These are phyloP conservation scores for Fusarium sp. DNA, from an alignment of 2,329 filamentous ascomycete species.

Conservation along the genomic window DNA sequence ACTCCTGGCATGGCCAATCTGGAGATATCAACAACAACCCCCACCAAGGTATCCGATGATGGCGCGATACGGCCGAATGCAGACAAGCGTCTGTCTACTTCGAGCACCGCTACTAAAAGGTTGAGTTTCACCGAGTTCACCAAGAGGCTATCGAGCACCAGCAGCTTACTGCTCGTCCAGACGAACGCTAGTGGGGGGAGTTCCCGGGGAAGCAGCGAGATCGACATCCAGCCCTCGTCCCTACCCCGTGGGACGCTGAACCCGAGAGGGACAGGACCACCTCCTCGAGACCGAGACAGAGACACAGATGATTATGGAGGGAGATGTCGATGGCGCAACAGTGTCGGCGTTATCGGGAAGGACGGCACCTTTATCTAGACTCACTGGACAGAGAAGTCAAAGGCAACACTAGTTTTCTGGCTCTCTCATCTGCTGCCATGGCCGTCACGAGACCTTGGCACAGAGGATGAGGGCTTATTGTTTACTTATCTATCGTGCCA, in stretches of 20 bases:
- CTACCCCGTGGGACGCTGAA: slow-evolving; percentile 55
- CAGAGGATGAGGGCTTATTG: slow-evolving; percentile 7
- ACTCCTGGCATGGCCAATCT: slow-evolving; percentile 44
- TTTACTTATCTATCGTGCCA: slow-evolving; percentile 5
- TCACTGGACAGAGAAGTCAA: background rate
- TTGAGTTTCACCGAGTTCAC: slow-evolving; percentile 73
- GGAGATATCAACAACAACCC: slow-evolving; percentile 36
- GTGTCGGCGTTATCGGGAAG: slow-evolving; percentile 64
- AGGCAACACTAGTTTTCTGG: background rate
- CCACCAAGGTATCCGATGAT: slow-evolving; percentile 52
- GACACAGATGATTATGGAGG: slow-evolving; percentile 53
- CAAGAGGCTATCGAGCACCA: slow-evolving; percentile 70
- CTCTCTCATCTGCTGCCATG: background rate
- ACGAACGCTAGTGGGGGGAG: slow-evolving; percentile 65
- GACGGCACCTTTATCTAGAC: slow-evolving; percentile 67
- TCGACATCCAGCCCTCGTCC: slow-evolving; percentile 55
- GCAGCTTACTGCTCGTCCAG: slow-evolving; percentile 70
- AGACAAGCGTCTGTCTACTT: slow-evolving; percentile 65
- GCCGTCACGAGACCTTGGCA: slow-evolving; percentile 6
- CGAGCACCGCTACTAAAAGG: slow-evolving; percentile 68
- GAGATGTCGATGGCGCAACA: slow-evolving; percentile 68
- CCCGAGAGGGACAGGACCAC: slow-evolving; percentile 54
- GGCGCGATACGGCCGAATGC: slow-evolving; percentile 45
- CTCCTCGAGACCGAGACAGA: slow-evolving; percentile 50
- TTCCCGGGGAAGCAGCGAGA: slow-evolving; percentile 62